Base-by-base conservation (phyloP, 108 stramenopile genomes). In the Nitzschia sp. region DNA sequence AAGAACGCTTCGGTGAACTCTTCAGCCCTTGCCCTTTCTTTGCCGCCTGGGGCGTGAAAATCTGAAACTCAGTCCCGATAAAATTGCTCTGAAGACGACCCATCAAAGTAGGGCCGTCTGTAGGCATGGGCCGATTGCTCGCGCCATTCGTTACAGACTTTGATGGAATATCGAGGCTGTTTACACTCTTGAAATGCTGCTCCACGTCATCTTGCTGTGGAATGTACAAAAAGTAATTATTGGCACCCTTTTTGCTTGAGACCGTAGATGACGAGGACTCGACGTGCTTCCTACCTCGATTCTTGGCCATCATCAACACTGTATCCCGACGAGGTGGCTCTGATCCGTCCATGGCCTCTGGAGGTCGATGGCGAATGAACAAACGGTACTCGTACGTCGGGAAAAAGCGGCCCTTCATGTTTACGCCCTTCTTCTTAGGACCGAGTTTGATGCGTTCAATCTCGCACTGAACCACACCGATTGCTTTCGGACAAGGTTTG, bases 61-160 rank as follows among this genome's bases (percentile, higher is more conserved):
- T 88, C 65, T 94, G 90, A 64, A 94, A 94, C 64, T 94, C 93
- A 8, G 90, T 94, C 0, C 93, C 93, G 55, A 88, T 82, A 35
- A 92, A 90, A 59, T 94, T 94, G 54, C 88, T 86, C 67, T 92
- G 90, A 3, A 94, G 59, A 33, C 93, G 79, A 32, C 89, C 88
- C 23, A 92, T 46, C 38, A 78, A 61, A 26, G 66, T 54, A 1
- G 70, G 42, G 21, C 34, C 21, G 25, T 68, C 53, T 9, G 53
- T 57, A 1, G 75, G 26, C 31, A 26, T 23, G 4, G 9, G n/a
- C 2, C 24, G 5, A 46, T 29, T 57, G 6, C 69, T 54, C 49
- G 35, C 59, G 25, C 70, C 54, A 59, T 77, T 73, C 59, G 55
- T 36, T 58, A 49, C 46, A 36, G 65, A 4, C 34, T 13, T 3